A percentile compares a stretch with the other conserved stretches of the same genome.
Evolutionary conservation across 192 early-diverging fungal genomes (phyloP).

Genomic region (Cetraspora pellucida): DNA sequence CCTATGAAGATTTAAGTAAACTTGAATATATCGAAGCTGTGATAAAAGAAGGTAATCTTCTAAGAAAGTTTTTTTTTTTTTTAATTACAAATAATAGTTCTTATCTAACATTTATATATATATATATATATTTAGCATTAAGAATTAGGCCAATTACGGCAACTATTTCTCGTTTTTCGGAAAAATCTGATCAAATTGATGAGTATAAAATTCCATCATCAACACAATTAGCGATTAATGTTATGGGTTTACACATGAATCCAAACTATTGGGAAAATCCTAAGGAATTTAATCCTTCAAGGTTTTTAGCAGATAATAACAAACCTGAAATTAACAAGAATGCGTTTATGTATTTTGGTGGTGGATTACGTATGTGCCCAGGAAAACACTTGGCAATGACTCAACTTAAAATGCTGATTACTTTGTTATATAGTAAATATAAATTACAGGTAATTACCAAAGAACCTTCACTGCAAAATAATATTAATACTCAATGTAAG

Average conservation of each 20-base stretch:
- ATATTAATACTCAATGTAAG: conserved; percentile 5
- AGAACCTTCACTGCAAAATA: neutral
- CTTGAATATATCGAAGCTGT: conserved; percentile 27
- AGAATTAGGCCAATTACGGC: conserved; percentile 11
- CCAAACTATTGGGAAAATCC: conserved; percentile 24
- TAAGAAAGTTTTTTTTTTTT: neutral
- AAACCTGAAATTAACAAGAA: neutral
- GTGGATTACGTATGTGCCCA: conserved; percentile 25
- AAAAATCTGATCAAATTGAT: conserved; percentile 7
- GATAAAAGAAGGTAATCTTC: conserved; percentile 17
- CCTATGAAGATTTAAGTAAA: conserved; percentile 27
- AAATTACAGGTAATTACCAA: neutral
- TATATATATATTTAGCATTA: neutral
- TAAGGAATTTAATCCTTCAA: conserved; percentile 11
- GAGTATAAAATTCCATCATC: conserved; percentile 15
- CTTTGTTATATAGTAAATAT: conserved; percentile 19
- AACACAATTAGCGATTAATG: conserved; percentile 9
- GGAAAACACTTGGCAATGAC: conserved; percentile 26
- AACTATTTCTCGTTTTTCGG: neutral
- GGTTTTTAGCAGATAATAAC: conserved; percentile 21
- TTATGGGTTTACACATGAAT: conserved; percentile 12
- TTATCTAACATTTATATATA: neutral
- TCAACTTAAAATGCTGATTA: conserved; percentile 16
- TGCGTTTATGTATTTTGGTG: conserved; percentile 17
- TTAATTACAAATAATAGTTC: neutral